A percentile compares a stretch with the other conserved stretches of the same genome.
These are phyloP conservation scores for Pyracantha coccinea DNA, from an alignment of 331 rosid genomes.

Conservation along the genomic window DNA sequence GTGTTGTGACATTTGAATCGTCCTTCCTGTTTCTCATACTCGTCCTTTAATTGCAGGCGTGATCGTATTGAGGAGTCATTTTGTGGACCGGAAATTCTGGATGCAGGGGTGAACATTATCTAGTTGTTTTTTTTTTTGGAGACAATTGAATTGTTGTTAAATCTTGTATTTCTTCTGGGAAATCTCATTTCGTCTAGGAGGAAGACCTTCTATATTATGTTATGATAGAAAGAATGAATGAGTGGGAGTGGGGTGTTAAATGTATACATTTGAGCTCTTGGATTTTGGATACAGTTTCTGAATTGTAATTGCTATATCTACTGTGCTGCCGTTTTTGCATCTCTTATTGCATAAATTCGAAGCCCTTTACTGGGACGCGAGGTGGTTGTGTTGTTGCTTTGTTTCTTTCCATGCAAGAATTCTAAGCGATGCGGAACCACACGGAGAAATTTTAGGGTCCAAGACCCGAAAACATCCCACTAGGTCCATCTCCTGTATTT, in stretches of 20 bases:
- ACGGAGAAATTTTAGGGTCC: too few relatives aligned
- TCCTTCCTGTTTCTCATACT: background rate
- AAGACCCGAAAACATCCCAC: too few relatives aligned
- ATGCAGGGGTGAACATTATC: slow-evolving; percentile 99
- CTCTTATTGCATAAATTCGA: too few relatives aligned
- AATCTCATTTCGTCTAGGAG: slow-evolving; percentile 32
- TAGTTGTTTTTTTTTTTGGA: slow-evolving; percentile 32
- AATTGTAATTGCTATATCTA: slow-evolving; percentile 22
- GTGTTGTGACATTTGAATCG: background rate
- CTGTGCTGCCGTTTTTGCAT: too few relatives aligned
- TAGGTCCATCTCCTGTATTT: too few relatives aligned
- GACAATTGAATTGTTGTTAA: slow-evolving; percentile 44
- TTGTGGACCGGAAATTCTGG: slow-evolving; percentile 60
- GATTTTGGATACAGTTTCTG: slow-evolving; percentile 32
- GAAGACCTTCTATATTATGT: slow-evolving; percentile 17
- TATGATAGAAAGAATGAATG: too few relatives aligned
- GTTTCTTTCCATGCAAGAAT: too few relatives aligned
- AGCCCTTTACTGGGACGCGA: too few relatives aligned
- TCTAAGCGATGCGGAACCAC: too few relatives aligned
- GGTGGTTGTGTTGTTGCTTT: too few relatives aligned
- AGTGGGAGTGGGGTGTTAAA: too few relatives aligned
- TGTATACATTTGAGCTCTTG: slow-evolving; percentile 13
- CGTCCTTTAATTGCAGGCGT: slow-evolving; percentile 55
- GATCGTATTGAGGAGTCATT: slow-evolving; percentile 33
- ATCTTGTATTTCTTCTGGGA: slow-evolving; percentile 13